A percentile compares a stretch with the other conserved stretches of the same genome.
phyloP scores from a whole-genome alignment of 2,329 filamentous ascomycete species.

The Phyllosticta citriasiana region DNA sequence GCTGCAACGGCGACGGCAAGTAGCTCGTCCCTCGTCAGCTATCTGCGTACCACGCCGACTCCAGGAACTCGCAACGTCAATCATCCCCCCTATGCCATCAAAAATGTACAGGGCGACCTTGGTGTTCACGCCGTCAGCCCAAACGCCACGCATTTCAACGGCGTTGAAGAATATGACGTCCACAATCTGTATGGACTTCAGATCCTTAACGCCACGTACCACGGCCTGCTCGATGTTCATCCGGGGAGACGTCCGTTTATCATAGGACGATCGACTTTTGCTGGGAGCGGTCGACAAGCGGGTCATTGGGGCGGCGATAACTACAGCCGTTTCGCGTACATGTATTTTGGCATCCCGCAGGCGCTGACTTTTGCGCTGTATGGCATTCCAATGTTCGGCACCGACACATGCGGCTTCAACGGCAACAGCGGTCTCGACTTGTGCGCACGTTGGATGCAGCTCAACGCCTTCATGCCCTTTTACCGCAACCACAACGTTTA shows the following conservation, averaged over 20 bases:
- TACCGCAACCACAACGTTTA: constrained; percentile 67
- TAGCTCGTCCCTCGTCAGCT: constrained; percentile 27
- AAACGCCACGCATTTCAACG: constrained; percentile 67
- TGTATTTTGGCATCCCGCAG: constrained; percentile 69
- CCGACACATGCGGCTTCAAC: constrained; percentile 54
- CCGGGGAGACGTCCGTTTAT: constrained; percentile 69
- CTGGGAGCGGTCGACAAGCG: constrained; percentile 63
- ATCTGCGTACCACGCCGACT: constrained; percentile 51
- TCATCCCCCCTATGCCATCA: constrained; percentile 66
- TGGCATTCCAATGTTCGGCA: constrained; percentile 66
- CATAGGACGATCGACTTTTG: constrained; percentile 72
- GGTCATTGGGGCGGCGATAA: constrained; percentile 78
- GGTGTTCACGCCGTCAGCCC: constrained; percentile 63
- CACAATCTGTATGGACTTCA: constrained; percentile 72
- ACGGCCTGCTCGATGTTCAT: constrained; percentile 54
- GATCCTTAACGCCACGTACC: constrained; percentile 67
- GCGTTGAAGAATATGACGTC: constrained; percentile 66
- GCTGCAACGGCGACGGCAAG: constrained; percentile 25
- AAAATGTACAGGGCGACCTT: constrained; percentile 63
- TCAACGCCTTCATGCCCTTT: constrained; percentile 67
- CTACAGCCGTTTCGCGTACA: constrained; percentile 57
- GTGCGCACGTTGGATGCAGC: constrained; percentile 64
- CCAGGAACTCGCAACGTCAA: constrained; percentile 57
- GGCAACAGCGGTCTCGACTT: constrained; percentile 59
- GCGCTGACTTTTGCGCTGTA: constrained; percentile 66